phyloP scores from a whole-genome alignment of 345 rosid genomes.

The Lagerstroemia speciosa region DNA sequence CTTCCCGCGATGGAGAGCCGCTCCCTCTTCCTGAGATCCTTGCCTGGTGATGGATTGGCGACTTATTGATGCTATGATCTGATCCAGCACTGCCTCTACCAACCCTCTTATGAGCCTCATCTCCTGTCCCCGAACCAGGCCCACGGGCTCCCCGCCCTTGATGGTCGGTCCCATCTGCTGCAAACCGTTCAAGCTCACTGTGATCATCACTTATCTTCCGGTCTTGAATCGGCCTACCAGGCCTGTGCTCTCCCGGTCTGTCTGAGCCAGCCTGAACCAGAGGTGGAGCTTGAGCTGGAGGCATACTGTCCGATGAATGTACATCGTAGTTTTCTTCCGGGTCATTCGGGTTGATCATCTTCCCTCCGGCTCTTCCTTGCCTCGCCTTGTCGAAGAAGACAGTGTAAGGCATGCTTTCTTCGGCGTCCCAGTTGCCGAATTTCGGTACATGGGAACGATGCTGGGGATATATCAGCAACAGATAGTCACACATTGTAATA shows the following conservation, averaged over 20 bases:
- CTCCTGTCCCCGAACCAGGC: constrained; percentile 18
- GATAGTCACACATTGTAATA: constrained; percentile 10
- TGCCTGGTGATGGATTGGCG: constrained; percentile 63
- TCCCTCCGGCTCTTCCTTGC: constrained; percentile 43
- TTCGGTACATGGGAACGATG: constrained; percentile 65
- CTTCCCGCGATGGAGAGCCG: constrained; percentile 51
- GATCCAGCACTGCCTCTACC: constrained; percentile 34
- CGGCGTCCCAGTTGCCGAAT: constrained; percentile 88
- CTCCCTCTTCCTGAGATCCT: constrained; percentile 31
- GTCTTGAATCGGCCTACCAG: constrained; percentile 31
- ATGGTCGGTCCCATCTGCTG: constrained; percentile 29
- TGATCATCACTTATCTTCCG: constrained; percentile 30
- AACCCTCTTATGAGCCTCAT: constrained; percentile 25
- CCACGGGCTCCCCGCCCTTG: constrained; percentile 46
- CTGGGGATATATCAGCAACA: constrained; percentile 24
- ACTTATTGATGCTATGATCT: constrained; percentile 56
- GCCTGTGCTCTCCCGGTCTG: constrained; percentile 21
- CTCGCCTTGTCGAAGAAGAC: constrained; percentile 81
- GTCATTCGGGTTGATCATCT: constrained; percentile 60
- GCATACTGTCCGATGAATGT: constrained; percentile 18
- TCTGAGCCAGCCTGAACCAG: constrained; percentile 31
- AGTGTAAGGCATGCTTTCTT: constrained; percentile 75
- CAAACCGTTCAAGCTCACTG: constrained; percentile 10
- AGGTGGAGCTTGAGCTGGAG: constrained; percentile 37
- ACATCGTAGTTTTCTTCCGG: constrained; percentile 52